Evolutionary conservation across 2,329 filamentous ascomycete species (phyloP).

Genomic region (Chrysoporthe cubensis): DNA sequence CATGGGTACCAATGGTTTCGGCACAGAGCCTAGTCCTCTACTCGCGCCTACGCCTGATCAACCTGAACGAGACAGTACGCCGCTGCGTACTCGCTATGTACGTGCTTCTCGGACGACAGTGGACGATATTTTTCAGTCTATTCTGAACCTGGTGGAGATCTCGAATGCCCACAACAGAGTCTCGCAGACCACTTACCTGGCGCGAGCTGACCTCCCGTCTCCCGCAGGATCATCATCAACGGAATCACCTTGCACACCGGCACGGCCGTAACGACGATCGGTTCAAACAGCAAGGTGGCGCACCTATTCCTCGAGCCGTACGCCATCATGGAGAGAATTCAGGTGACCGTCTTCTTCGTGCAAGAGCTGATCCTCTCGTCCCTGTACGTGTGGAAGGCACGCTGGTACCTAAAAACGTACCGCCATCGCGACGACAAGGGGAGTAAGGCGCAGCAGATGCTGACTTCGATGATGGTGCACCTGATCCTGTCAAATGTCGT

Average conservation of each 20-base stretch:
- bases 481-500: slow-evolving; percentile 50
- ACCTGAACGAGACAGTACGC: slow-evolving; percentile 53
- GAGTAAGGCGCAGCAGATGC: slow-evolving; percentile 33
- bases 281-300: slow-evolving; percentile 46
- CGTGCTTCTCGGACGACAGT: neutral
- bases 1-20: slow-evolving; percentile 63
- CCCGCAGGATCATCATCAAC: slow-evolving; percentile 55
- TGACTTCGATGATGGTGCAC: slow-evolving; percentile 51
- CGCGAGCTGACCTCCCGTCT: neutral
- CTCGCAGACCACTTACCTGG: neutral
- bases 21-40: slow-evolving; percentile 66
- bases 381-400: slow-evolving; percentile 57
- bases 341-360: slow-evolving; percentile 59
- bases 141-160: no score
- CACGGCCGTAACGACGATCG: slow-evolving; percentile 59
- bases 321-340: slow-evolving; percentile 56
- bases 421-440: slow-evolving; percentile 34
- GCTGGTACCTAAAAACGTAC: slow-evolving; percentile 51
- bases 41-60: slow-evolving; percentile 63
- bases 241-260: slow-evolving; percentile 56
- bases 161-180: no score
- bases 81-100: slow-evolving; percentile 55
- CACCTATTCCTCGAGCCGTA: slow-evolving; percentile 44
- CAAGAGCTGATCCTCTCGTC: slow-evolving; percentile 59
- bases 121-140: neutral